These are phyloP conservation scores for Aspergillus sp. DNA, from an alignment of 2,329 filamentous ascomycete genomes.

Conservation along the genomic window DNA sequence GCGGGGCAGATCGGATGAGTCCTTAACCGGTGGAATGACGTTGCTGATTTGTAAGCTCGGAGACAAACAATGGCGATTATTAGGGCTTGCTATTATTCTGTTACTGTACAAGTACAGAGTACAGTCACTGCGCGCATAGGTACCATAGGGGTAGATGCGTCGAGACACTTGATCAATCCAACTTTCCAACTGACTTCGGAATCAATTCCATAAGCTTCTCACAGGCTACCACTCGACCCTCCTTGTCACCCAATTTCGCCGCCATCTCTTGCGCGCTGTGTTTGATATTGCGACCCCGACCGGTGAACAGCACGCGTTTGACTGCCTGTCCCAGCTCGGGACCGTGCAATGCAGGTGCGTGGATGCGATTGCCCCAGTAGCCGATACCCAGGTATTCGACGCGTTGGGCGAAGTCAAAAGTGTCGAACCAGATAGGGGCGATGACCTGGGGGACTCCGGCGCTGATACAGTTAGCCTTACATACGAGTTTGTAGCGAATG, in stretches of 20 bases:
- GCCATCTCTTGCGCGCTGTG: constrained; percentile 7
- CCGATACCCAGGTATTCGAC: constrained; percentile 40
- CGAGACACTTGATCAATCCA: too few relatives aligned
- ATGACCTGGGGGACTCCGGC: constrained; percentile 41
- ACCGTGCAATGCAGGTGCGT: constrained; percentile 24
- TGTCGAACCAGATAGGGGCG: constrained; percentile 42
- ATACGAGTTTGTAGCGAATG: too few relatives aligned
- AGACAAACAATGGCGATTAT: too few relatives aligned
- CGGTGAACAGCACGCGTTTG: constrained; percentile 7
- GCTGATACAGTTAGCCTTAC: constrained; percentile 14
- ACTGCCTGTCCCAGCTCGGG: constrained; percentile 21
- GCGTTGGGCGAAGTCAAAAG: constrained; percentile 38
- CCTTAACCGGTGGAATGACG: too few relatives aligned
- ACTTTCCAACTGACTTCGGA: too few relatives aligned
- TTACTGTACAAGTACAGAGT: too few relatives aligned
- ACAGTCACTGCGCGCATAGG: too few relatives aligned
- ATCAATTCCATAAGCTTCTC: constrained; percentile 10
- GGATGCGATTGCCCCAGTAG: constrained; percentile 30
- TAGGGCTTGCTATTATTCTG: too few relatives aligned
- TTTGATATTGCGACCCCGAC: constrained; percentile 1
- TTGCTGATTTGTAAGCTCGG: too few relatives aligned
- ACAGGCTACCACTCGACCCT: constrained; percentile 15
- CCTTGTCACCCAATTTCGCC: constrained; percentile 3
- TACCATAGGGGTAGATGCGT: too few relatives aligned
- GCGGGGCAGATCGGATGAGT: too few relatives aligned